These are phyloP conservation scores for Eutrema yunnanense DNA, from an alignment of 345 rosid species.

Conservation along the genomic window DNA sequence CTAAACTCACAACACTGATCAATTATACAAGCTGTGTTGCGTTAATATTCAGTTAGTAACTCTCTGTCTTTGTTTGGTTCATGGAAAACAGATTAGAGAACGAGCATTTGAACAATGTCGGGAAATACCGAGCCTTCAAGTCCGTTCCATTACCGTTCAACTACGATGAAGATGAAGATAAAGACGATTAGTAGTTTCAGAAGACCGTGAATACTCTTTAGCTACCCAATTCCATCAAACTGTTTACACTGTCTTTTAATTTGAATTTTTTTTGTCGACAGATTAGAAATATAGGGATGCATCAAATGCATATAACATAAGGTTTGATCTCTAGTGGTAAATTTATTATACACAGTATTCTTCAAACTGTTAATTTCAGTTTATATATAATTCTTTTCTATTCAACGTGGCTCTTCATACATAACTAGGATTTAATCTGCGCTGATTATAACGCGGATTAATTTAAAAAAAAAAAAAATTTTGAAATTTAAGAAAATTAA, in stretches of 20 bases:
- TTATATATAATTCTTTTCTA: background rate
- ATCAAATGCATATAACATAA: background rate
- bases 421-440: too few species aligned
- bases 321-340: background rate
- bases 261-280: background rate
- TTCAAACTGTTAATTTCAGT: background rate
- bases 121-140: slow-evolving; percentile 60
- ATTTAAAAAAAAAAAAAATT: too few species aligned
- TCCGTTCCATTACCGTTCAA: slow-evolving; percentile 62
- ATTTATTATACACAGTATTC: background rate
- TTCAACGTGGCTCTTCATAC: background rate
- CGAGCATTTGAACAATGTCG: slow-evolving; percentile 73
- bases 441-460: too few species aligned
- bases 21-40: background rate
- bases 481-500: too few species aligned
- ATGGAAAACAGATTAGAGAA: slow-evolving; percentile 51
- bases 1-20: background rate
- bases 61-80: slow-evolving; percentile 8
- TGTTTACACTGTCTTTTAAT: background rate
- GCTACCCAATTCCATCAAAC: background rate
- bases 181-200: slow-evolving; percentile 25
- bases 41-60: background rate
- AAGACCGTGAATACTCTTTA: background rate
- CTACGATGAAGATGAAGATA: slow-evolving; percentile 43
- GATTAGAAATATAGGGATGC: background rate